Conservation (phyloP, 2,329 filamentous ascomycete species). For the Fusarium sacchari region DNA sequence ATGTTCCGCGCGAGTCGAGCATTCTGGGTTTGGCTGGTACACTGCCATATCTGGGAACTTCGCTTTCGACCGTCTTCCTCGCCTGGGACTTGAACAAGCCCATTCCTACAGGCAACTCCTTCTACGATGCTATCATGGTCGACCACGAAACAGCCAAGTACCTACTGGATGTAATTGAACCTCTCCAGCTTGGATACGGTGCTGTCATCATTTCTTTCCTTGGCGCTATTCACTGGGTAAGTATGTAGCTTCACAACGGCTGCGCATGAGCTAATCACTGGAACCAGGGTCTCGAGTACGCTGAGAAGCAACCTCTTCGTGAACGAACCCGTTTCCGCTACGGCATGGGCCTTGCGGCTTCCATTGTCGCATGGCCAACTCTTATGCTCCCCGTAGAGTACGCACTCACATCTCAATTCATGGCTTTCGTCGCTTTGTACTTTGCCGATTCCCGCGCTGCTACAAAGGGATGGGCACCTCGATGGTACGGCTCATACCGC, state of each 20-base stretch:
- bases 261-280: background rate
- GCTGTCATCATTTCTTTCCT: constrained; percentile 94
- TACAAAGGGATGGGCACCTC: constrained; percentile 78
- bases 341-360: constrained; percentile 81
- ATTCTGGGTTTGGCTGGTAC: constrained; percentile 80
- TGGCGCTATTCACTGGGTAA: constrained; percentile 87
- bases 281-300: constrained; percentile 78
- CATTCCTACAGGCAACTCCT: constrained; percentile 66
- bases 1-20: constrained; percentile 74
- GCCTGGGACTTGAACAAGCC: constrained; percentile 83
- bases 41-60: constrained; percentile 86
- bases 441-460: constrained; percentile 82
- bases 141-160: constrained; percentile 76
- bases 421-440: constrained; percentile 86
- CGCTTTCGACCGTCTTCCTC: constrained; percentile 82
- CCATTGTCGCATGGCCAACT: constrained; percentile 89
- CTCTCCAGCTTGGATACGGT: constrained; percentile 89
- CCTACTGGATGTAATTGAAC: constrained; percentile 80
- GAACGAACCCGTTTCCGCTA: constrained; percentile 82
- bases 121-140: constrained; percentile 65
- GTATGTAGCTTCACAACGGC: background rate
- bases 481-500: constrained; percentile 89
- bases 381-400: constrained; percentile 85
- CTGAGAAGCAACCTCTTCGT: constrained; percentile 68
- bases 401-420: constrained; percentile 86